phyloP scores from a whole-genome alignment of 2,329 filamentous ascomycete species.

The Xylariomycetidae sp. region DNA sequence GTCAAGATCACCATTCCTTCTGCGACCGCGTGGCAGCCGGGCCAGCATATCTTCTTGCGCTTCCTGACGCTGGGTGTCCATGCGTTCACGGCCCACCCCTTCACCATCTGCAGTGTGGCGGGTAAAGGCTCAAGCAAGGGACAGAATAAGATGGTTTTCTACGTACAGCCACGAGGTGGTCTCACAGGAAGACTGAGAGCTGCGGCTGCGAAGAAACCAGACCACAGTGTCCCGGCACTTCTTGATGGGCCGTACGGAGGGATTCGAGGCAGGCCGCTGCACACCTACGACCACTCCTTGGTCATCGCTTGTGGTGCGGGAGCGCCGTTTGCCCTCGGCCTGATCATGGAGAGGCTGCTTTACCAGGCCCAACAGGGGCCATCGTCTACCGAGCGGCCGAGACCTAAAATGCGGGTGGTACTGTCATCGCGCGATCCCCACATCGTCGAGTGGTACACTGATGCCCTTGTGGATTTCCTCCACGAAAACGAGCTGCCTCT shows the following conservation, averaged over 20 bases:
- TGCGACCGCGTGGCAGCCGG: conserved; percentile 40
- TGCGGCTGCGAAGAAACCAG: conserved; percentile 31
- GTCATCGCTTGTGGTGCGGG: conserved; percentile 52
- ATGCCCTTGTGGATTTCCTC: conserved; percentile 18
- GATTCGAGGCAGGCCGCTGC: conserved; percentile 30
- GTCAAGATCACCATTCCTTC: conserved; percentile 38
- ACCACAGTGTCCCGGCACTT: conserved; percentile 35
- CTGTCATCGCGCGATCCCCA: conserved; percentile 24
- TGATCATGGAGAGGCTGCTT: conserved; percentile 36
- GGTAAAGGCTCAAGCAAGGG: conserved; percentile 9
- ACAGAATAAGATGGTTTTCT: conserved; percentile 42
- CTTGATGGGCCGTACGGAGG: conserved; percentile 57
- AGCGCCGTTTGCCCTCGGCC: conserved; percentile 43
- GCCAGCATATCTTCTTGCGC: conserved; percentile 50
- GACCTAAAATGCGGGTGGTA: conserved; percentile 17
- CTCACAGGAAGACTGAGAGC: conserved; percentile 41
- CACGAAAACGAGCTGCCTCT: conserved; percentile 13
- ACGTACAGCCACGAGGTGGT: conserved; percentile 42
- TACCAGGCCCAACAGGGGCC: conserved; percentile 5
- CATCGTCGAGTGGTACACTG: conserved; percentile 24
- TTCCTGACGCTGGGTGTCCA: conserved; percentile 40
- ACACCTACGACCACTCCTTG: conserved; percentile 35
- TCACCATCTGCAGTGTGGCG: conserved; percentile 48
- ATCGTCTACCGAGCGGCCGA: conserved; percentile 1
- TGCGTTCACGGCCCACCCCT: conserved; percentile 43